Conservation (phyloP, 108 stramenopile species). For the Pelagomonas calceolata region DNA sequence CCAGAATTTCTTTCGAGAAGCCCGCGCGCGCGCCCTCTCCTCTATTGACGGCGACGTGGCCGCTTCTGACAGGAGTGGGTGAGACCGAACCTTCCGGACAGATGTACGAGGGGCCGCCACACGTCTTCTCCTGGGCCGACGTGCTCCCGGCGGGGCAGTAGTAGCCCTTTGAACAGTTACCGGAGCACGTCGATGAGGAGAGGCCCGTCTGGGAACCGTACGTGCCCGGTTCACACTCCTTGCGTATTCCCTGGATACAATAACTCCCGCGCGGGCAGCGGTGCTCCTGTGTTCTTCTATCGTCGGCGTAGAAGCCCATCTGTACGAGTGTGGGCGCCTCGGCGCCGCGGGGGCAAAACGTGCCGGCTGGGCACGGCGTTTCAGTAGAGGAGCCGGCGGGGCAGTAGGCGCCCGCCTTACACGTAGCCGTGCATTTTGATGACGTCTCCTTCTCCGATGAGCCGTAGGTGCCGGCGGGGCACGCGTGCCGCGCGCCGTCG, state of each 20-base stretch:
- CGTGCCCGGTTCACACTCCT: constrained; percentile 31
- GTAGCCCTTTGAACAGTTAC: constrained; percentile 27
- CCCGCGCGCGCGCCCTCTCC: background rate
- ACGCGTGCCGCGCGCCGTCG: constrained; percentile 17
- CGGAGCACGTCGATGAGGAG: constrained; percentile 1
- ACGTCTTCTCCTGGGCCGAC: background rate
- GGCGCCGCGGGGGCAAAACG: background rate
- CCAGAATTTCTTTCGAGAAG: background rate
- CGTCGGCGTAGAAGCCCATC: background rate
- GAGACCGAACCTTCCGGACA: background rate
- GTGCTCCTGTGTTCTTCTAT: too few species aligned
- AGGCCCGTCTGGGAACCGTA: constrained; percentile 18
- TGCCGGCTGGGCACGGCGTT: background rate
- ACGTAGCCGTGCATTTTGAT: constrained; percentile 8
- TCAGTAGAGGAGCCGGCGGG: constrained; percentile 18
- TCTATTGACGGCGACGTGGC: background rate
- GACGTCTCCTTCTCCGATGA: constrained; percentile 10
- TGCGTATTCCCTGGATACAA: constrained; percentile 9
- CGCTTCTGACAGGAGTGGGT: background rate
- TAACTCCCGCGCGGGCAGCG: constrained; percentile 18
- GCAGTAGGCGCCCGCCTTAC: constrained; percentile 35
- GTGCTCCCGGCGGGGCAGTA: constrained; percentile 29
- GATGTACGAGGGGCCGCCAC: background rate
- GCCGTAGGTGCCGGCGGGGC: constrained; percentile 36
- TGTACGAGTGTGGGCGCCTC: background rate